A percentile compares a stretch with the other conserved stretches of the same genome.
These are phyloP conservation scores for Zoysia japonica DNA, from an alignment of 176 grass and related monocot genomes.

Conservation along the genomic window DNA sequence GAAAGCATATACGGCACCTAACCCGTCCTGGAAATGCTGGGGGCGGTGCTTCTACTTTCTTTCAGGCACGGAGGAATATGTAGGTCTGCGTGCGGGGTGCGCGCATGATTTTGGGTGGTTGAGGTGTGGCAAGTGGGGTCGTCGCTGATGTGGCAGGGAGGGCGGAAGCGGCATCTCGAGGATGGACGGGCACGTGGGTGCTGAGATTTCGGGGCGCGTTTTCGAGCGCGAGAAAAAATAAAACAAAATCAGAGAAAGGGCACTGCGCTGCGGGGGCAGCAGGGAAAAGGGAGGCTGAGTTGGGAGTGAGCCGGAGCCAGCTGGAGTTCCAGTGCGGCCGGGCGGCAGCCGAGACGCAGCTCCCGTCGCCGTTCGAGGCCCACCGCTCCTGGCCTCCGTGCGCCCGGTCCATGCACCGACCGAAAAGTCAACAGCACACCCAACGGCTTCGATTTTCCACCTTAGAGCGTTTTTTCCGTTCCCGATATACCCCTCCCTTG, in stretches of 20 bases:
- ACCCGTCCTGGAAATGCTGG: too few relatives aligned
- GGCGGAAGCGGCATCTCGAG: constrained; percentile 61
- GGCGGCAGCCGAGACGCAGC: constrained; percentile 40
- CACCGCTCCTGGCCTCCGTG: accelerated
- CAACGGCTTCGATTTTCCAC: not conserved
- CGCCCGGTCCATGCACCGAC: constrained; percentile 1
- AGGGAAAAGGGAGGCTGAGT: constrained; percentile 19
- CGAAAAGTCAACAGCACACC: not conserved
- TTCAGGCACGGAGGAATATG: too few relatives aligned
- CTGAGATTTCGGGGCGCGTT: constrained; percentile 1
- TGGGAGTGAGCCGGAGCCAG: constrained; percentile 54
- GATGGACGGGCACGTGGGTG: not conserved
- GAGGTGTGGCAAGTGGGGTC: constrained; percentile 22
- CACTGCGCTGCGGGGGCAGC: not conserved
- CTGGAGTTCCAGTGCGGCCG: constrained; percentile 48
- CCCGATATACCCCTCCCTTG: not conserved
- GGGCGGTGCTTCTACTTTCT: too few relatives aligned
- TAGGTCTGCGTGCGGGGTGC: not conserved
- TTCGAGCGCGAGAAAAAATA: not conserved
- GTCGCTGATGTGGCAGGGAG: constrained; percentile 30
- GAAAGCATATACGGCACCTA: too few relatives aligned
- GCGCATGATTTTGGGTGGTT: constrained; percentile 34
- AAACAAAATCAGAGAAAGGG: not conserved
- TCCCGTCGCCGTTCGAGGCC: constrained; percentile 48
- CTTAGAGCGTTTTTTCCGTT: not conserved